phyloP scores from a whole-genome alignment of 768 basidiomycete species.

The Amanita phalloides region DNA sequence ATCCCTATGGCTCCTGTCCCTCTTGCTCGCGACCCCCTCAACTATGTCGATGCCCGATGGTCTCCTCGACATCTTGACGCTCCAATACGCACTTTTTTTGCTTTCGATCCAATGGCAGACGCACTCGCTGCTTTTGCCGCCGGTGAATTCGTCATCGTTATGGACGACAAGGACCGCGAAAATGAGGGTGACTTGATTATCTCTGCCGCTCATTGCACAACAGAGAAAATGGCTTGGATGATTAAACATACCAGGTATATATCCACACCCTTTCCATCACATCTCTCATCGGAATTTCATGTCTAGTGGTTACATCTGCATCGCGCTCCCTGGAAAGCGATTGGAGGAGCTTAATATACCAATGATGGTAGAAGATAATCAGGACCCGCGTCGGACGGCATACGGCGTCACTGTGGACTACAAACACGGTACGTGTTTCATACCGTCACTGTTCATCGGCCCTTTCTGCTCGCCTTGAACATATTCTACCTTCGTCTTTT shows the following conservation, averaged over 20 bases:
- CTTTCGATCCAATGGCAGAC: slow-evolving; percentile 74
- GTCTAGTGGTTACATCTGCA: slow-evolving; percentile 85
- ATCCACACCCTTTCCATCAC: background rate
- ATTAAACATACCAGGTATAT: slow-evolving; percentile 89
- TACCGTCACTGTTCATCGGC: slow-evolving; percentile 3
- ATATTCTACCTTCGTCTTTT: background rate
- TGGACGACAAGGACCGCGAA: slow-evolving; percentile 94
- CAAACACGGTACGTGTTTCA: slow-evolving; percentile 52
- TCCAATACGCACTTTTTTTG: slow-evolving; percentile 31
- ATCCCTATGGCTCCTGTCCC: slow-evolving; percentile 21
- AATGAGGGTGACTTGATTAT: slow-evolving; percentile 97
- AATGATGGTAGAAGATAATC: slow-evolving; percentile 90
- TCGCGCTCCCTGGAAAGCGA: slow-evolving; percentile 67
- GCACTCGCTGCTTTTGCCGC: slow-evolving; percentile 65
- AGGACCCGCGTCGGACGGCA: slow-evolving; percentile 87
- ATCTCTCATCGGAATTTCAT: background rate
- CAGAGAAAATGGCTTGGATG: slow-evolving; percentile 99
- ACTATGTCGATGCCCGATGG: slow-evolving; percentile 14
- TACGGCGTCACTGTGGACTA: slow-evolving; percentile 97
- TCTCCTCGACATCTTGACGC: slow-evolving; percentile 22
- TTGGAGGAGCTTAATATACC: slow-evolving; percentile 74
- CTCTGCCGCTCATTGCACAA: slow-evolving; percentile 73
- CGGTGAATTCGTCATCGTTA: slow-evolving; percentile 92
- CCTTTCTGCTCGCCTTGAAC: slow-evolving; percentile 3
- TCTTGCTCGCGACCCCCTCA: slow-evolving; percentile 3